Conservation (phyloP, 768 basidiomycete genomes). For the Floccularia luteovirens region DNA sequence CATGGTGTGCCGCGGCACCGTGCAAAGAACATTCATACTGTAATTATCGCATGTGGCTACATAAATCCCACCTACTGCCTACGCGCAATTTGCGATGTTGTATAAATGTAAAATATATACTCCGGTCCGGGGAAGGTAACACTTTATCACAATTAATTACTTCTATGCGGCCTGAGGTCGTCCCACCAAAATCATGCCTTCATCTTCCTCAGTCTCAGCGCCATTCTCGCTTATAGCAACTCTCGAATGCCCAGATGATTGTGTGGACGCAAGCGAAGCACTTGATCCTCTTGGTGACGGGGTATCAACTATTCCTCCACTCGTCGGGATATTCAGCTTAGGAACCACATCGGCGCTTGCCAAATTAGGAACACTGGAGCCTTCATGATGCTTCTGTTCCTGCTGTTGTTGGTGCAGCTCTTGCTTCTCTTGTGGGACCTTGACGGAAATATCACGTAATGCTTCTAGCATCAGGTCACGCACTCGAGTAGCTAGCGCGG, state of each 20-base stretch:
- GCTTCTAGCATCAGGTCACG: constrained; percentile 74
- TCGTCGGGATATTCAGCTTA: neutral
- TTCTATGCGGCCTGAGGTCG: constrained; percentile 31
- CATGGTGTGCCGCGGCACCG: no score
- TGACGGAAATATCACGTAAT: constrained; percentile 69
- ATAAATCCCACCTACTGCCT: no score
- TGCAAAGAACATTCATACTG: no score
- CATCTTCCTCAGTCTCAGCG: constrained; percentile 75
- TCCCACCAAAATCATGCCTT: constrained; percentile 75
- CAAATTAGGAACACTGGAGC: no score
- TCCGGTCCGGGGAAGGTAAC: no score
- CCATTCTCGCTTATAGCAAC: constrained; percentile 45
- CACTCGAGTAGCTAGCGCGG: constrained; percentile 55
- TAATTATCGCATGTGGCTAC: no score
- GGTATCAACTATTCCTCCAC: neutral
- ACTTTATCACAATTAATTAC: no score
- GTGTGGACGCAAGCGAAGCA: constrained; percentile 25
- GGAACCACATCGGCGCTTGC: neutral
- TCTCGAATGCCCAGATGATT: constrained; percentile 16
- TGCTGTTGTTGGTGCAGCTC: constrained; percentile 1
- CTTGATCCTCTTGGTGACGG: constrained; percentile 14
- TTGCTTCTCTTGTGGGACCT: constrained; percentile 18
- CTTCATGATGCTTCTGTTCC: constrained; percentile 1
- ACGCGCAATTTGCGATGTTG: no score
- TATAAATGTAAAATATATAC: no score